A percentile compares a stretch with the other conserved stretches of the same genome.
Evolutionary conservation across 495 filamentous ascomycete species (phyloP).

Genomic region (Aspergillus saccharolyticus): DNA sequence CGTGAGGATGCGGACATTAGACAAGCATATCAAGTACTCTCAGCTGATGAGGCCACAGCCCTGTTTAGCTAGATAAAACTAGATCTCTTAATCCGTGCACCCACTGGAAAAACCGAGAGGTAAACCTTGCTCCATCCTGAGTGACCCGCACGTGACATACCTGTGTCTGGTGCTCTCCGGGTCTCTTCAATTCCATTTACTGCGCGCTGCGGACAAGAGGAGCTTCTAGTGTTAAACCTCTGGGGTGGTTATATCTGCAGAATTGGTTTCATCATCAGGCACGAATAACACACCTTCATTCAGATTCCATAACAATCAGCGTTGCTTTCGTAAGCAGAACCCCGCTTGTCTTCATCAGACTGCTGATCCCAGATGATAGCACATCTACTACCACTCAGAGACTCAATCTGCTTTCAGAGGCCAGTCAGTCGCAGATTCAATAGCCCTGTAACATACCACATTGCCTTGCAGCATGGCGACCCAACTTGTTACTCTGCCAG

Average conservation of each 20-base stretch:
- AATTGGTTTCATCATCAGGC: neutral
- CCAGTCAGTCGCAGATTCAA: neutral
- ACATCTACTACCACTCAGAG: neutral
- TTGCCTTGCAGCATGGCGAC: slow-evolving; percentile 42
- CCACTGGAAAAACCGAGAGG: no score
- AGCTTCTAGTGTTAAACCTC: neutral
- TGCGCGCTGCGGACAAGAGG: neutral
- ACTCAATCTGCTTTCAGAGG: neutral
- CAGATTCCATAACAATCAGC: neutral
- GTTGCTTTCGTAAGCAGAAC: neutral
- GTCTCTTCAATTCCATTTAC: neutral
- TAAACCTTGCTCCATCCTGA: no score
- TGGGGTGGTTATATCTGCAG: neutral
- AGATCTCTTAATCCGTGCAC: no score
- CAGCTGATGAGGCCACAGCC: neutral
- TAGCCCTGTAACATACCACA: neutral
- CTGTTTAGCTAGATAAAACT: neutral
- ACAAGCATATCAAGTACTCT: neutral
- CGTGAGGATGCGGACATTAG: neutral
- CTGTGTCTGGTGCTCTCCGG: neutral
- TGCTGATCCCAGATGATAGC: neutral
- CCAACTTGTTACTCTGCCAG: slow-evolving; percentile 50
- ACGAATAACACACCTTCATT: neutral
- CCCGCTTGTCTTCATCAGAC: neutral
- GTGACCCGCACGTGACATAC: neutral